Evolutionary conservation across 2,329 filamentous ascomycete species (phyloP), one percentile per base, ranked within the genome.

Genomic region (Thielaviopsis musarum): DNA sequence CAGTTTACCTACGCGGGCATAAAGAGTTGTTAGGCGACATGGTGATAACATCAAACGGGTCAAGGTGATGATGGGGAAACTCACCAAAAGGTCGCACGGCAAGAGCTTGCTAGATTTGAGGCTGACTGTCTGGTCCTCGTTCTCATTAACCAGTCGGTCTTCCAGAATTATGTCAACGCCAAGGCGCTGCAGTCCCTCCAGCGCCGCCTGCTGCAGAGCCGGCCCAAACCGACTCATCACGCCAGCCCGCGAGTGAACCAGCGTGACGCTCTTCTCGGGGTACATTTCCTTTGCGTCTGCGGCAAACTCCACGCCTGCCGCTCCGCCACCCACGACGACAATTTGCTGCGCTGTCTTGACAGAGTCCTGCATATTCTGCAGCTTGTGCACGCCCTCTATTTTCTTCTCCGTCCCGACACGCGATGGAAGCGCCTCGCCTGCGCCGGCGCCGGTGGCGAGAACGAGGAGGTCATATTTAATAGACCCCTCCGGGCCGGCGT

Each of bases 291-390:
- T 82, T 10, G 78, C 76, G 65, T 85, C 81, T 0, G 78, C 75
- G 0, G 79, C 80, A 38, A 84, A 68, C 67, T 84, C 79, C 0
- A 84, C 77, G 1, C 82, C 82, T 0, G 81, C 81, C 0, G 82
- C 79, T 2, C 81, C 81, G 0, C 79, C 81, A 1, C 81, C 82
- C 0, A 79, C 72, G 0, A 81, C 72, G 1, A 79, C 75, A 6
- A 80, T 63, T 30, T 70, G 71, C 13, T 66, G 66, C 1, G 77
- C 73, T 0, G 65, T 64, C 49, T 70, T 70, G 56, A 83, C 75
- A 2, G 67, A 67, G 0, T 64, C 63, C 66, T 81, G 79, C 66
- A 79, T 72, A 2, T 65, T 65, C 52, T 68, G 68, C 45, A 83
- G 63, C n/a, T 72, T 69, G 56, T 66, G 64, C 21, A 76, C 68